Evolutionary conservation across 148 eudicot species (phyloP).

Genomic region (Tetragonia tetragonoides): DNA sequence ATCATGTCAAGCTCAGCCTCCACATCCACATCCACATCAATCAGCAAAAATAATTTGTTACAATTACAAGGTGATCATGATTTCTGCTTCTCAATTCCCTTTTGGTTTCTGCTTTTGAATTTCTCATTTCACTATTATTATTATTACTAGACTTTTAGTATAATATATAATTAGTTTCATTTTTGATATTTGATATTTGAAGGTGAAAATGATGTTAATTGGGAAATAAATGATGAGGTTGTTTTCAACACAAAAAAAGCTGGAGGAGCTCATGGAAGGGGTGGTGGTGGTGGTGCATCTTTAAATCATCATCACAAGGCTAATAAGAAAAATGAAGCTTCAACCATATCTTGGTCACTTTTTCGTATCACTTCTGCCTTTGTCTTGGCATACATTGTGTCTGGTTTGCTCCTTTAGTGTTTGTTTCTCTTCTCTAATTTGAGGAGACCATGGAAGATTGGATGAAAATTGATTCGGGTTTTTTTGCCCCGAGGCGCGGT

Average conservation of each 20-base stretch:
- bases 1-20: not conserved
- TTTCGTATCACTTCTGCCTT: not conserved
- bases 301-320: not conserved
- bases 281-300: constrained; percentile 1
- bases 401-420: not conserved
- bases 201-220: not conserved
- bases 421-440: not conserved
- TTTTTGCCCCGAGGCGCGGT: too few relatives aligned
- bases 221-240: not conserved
- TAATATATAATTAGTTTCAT: not conserved
- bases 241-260: not conserved
- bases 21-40: not conserved
- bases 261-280: constrained; percentile 9
- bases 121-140: too few relatives aligned
- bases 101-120: too few relatives aligned
- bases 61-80: not conserved
- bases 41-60: not conserved
- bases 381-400: not conserved
- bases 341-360: not conserved
- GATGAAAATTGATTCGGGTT: too few relatives aligned
- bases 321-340: constrained; percentile 6
- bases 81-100: not conserved
- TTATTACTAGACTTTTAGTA: not conserved
- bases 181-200: not conserved
- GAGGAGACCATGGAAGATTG: too few relatives aligned